These are phyloP conservation scores for Ampelocalamus luodianensis DNA, from an alignment of 176 grass and related monocot species.

Conservation along the genomic window DNA sequence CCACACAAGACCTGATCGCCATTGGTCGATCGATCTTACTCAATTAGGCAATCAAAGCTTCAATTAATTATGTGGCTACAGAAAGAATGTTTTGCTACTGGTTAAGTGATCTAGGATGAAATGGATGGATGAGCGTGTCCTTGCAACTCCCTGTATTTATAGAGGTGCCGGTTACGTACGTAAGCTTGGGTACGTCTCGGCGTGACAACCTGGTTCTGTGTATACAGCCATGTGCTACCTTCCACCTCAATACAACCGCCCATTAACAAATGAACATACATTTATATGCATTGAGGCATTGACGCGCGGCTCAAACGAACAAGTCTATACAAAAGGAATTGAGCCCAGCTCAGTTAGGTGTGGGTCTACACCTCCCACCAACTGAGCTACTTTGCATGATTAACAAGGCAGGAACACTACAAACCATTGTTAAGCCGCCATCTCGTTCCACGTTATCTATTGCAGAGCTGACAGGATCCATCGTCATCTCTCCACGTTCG, in stretches of 20 bases:
- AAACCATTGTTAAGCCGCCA: neutral
- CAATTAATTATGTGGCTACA: too few species aligned
- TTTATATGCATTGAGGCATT: too few species aligned
- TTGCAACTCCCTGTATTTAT: slow-evolving; percentile 16
- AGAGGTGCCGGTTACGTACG: neutral
- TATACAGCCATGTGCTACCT: slow-evolving; percentile 46
- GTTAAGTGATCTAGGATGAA: neutral
- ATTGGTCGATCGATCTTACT: neutral
- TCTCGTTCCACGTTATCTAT: neutral
- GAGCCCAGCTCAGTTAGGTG: too few species aligned
- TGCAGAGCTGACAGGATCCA: neutral
- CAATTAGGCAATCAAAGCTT: neutral
- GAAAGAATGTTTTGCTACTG: slow-evolving; percentile 5
- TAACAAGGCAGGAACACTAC: neutral
- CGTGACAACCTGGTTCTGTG: slow-evolving; percentile 37
- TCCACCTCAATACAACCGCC: neutral
- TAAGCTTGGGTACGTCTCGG: neutral
- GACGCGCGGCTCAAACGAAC: neutral
- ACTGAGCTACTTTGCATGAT: neutral
- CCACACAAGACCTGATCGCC: neutral
- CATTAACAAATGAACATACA: neutral
- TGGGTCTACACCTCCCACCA: too few species aligned
- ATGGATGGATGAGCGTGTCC: neutral
- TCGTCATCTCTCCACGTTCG: neutral
- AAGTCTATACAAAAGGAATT: neutral